These are phyloP conservation scores for Clarireedia homoeocarpa DNA, from an alignment of 2,329 filamentous ascomycete genomes.

Conservation along the genomic window DNA sequence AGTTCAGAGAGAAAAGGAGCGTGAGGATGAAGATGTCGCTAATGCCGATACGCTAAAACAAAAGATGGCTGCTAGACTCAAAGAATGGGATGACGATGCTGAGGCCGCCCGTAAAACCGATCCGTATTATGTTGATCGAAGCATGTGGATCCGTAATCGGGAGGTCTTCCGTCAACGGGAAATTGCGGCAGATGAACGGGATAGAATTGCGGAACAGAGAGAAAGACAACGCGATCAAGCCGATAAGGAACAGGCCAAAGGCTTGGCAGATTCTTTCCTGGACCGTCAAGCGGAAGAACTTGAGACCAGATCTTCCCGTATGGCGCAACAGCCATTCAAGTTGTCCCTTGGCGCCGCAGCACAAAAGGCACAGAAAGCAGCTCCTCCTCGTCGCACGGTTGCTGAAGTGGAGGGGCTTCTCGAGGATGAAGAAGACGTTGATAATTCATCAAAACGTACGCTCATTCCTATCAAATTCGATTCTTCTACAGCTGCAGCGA, in stretches of 20 bases:
- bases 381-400: conserved; percentile 65
- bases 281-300: conserved; percentile 76
- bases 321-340: conserved; percentile 72
- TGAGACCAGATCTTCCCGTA: conserved; percentile 38
- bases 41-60: conserved; percentile 56
- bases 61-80: conserved; percentile 62
- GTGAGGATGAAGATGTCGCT: conserved; percentile 67
- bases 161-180: conserved; percentile 67
- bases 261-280: conserved; percentile 86
- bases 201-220: conserved; percentile 69
- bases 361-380: conserved; percentile 56
- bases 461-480: conserved; percentile 81
- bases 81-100: conserved; percentile 84
- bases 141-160: conserved; percentile 77
- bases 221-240: conserved; percentile 63
- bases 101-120: conserved; percentile 66
- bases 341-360: conserved; percentile 85
- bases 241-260: conserved; percentile 69
- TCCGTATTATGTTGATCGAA: conserved; percentile 81
- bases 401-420: conserved; percentile 91
- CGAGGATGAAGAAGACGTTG: conserved; percentile 87
- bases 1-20: conserved; percentile 73
- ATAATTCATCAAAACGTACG: conserved; percentile 60
- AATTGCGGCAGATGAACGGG: conserved; percentile 68
- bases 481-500: conserved; percentile 50